A percentile compares a stretch with the other conserved stretches of the same genome.
Conservation (phyloP, 352 stramenopile species). For the Pythium scleroteichum region DNA sequence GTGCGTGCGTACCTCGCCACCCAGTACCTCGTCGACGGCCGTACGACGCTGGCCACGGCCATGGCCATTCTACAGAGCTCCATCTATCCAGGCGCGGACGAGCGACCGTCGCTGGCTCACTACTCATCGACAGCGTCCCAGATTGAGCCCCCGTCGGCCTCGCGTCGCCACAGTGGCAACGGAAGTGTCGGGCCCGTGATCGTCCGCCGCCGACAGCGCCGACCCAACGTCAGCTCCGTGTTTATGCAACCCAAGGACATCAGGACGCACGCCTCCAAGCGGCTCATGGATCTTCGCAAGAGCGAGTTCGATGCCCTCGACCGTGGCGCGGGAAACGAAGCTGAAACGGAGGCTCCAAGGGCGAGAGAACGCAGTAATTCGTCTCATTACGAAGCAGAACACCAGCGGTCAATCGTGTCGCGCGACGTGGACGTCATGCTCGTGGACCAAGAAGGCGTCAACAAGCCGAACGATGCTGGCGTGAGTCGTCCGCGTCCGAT, state of each 20-base stretch:
- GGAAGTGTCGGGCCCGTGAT: not conserved
- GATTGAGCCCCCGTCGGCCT: not conserved
- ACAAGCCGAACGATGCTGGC: not conserved
- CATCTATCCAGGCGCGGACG: slow-evolving; percentile 10
- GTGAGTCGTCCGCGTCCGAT: too few relatives aligned
- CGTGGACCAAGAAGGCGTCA: not conserved
- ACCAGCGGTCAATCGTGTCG: not conserved
- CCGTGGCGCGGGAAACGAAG: not conserved
- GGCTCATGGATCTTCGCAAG: slow-evolving; percentile 10
- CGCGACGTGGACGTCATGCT: not conserved
- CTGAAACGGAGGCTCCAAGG: not conserved
- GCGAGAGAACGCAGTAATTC: not conserved
- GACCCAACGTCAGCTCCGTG: slow-evolving; percentile 8
- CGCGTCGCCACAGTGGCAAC: slow-evolving; percentile 6
- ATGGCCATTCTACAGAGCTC: slow-evolving; percentile 22
- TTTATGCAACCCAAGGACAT: slow-evolving; percentile 23
- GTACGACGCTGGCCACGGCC: slow-evolving; percentile 15
- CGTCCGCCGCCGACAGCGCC: not conserved
- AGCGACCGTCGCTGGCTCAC: slow-evolving; percentile 10
- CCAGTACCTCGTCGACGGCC: slow-evolving; percentile 20
- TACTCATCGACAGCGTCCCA: slow-evolving; percentile 10
- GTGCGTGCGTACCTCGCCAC: slow-evolving; percentile 12
- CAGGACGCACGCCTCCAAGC: slow-evolving; percentile 10
- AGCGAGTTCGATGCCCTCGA: slow-evolving; percentile 12
- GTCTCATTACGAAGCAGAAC: not conserved